Evolutionary conservation across 2,329 filamentous ascomycete genomes (phyloP), one percentile per base, ranked within the genome.

Genomic region (Diaporthe sp.): DNA sequence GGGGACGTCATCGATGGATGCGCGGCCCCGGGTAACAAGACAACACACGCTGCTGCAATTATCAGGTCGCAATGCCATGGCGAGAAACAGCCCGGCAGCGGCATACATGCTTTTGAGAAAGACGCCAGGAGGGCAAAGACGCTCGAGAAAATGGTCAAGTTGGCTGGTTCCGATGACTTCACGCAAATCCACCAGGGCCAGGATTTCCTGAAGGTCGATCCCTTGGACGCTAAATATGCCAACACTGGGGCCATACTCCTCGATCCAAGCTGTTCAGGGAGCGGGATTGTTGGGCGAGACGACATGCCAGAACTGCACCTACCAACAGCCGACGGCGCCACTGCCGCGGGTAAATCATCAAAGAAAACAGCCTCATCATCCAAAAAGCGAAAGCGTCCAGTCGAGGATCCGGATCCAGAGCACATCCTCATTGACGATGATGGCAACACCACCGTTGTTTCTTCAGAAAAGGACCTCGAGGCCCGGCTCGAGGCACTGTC

Each of bases 21-120:
- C 82, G 95, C 97, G 0, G 97, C 97, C 0, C 97, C 97, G 1
- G 97, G 97, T 8, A 99, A 99, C 83, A 99, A 99, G 85, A 98
- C 97, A 1, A 98, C 96, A 10, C 97, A 98, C 82, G 85, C 97
- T 61, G 95, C 96, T 0, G 93, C 95, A 2, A 90, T 98, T 6
- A 80, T 97, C 66, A 86, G 82, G 70, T 85, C 83, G 66, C 84
- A 83, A 0, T 85, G 84, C 54, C 82, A 79, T 40, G 77, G 75
- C 25, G 76, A 78, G 40, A 58, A 55, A 55, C 80, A 78, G 76
- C 84, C 86, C 66, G 87, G 8, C 4, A 30, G 47, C n/a, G n/a
- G 82, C 30, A 92, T 99, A 33, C 92, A 92, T 77, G 95, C 95
- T 0, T 97, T 95, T 79, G 95, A 97, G 81, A 94, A 94, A 79